Evolutionary conservation across 2,329 filamentous ascomycete genomes (phyloP).

Genomic region (Nemania serpens): DNA sequence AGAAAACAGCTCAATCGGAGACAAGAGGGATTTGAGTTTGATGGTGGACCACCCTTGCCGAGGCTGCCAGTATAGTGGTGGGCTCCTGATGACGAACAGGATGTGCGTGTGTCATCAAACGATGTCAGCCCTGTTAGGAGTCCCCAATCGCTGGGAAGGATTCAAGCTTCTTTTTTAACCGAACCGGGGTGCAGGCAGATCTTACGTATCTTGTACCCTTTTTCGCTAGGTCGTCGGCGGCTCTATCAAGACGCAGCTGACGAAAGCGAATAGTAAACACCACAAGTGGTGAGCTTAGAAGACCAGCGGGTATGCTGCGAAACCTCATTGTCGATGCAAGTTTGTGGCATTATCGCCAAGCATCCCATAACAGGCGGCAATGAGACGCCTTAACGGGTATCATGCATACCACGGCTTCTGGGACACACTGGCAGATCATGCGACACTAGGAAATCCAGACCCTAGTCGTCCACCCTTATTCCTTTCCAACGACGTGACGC

Average conservation of each 20-base stretch:
- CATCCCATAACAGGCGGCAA: not conserved
- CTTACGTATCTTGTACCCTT: slow-evolving; percentile 11
- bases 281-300: not conserved
- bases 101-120: slow-evolving; percentile 27
- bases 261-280: slow-evolving; percentile 7
- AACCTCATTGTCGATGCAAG: too few relatives aligned
- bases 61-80: slow-evolving; percentile 20
- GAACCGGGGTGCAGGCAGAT: slow-evolving; percentile 29
- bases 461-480: not conserved
- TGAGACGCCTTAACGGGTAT: not conserved
- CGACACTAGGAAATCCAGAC: slow-evolving; percentile 19
- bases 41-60: slow-evolving; percentile 19
- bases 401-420: slow-evolving; percentile 19
- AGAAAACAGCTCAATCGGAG: not conserved
- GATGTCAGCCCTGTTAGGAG: slow-evolving; percentile 18
- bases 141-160: slow-evolving; percentile 30
- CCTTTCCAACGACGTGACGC: slow-evolving; percentile 3
- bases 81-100: slow-evolving; percentile 25
- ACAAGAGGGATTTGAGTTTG: slow-evolving; percentile 24
- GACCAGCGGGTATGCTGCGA: too few relatives aligned
- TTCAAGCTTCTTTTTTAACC: slow-evolving; percentile 31
- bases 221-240: not conserved
- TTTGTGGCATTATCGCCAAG: not conserved
- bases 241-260: slow-evolving; percentile 7
- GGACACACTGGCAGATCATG: slow-evolving; percentile 21